phyloP scores from a whole-genome alignment of 2,329 filamentous ascomycete species.

The Colletotrichum nymphaeae region DNA sequence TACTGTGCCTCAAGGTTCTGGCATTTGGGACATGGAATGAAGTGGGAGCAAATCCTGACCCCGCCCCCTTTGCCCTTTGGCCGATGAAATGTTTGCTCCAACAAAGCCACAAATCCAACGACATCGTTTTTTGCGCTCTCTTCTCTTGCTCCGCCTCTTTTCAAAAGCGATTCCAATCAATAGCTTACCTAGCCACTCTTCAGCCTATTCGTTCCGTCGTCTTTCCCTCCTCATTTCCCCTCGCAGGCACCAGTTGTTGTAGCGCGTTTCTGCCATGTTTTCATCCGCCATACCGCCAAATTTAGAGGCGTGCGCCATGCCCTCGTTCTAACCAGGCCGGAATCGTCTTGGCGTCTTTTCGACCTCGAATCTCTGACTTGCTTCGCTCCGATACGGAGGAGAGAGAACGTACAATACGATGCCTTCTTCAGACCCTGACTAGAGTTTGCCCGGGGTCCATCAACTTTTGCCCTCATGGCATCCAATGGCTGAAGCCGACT shows the following conservation, averaged over 20 bases:
- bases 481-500: slow-evolving; percentile 9
- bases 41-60: slow-evolving; percentile 6
- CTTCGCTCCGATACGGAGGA: slow-evolving; percentile 2
- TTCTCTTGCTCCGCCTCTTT: neutral
- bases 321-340: neutral
- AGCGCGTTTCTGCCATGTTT: slow-evolving; percentile 17
- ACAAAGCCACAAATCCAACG: neutral
- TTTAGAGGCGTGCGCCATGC: neutral
- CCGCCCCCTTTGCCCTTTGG: slow-evolving; percentile 1
- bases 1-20: neutral
- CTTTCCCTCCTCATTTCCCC: neutral
- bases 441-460: slow-evolving; percentile 6
- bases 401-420: slow-evolving; percentile 3
- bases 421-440: slow-evolving; percentile 11
- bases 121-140: neutral
- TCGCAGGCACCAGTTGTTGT: slow-evolving; percentile 10
- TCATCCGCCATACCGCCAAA: neutral
- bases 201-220: neutral
- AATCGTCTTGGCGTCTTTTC: neutral
- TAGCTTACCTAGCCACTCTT: neutral
- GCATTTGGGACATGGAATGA: neutral
- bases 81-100: slow-evolving; percentile 14
- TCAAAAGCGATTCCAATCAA: neutral
- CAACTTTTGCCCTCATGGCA: neutral
- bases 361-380: neutral